Base-by-base conservation (phyloP, 106 monocot species). In the Agapanthus africanus region DNA sequence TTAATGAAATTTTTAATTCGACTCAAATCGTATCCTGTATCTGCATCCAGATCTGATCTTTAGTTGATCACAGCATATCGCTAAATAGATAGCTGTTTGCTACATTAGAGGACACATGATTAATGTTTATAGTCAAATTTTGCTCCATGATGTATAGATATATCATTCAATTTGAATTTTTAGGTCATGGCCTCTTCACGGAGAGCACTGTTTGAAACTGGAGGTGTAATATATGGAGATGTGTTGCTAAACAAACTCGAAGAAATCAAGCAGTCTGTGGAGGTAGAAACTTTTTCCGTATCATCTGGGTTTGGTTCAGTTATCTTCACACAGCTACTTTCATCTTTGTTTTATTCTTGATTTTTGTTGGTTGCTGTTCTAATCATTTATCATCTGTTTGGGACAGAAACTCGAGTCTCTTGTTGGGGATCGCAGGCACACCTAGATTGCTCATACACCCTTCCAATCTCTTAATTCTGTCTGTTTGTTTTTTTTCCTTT, bases 221-320 rank as follows among this genome's bases (percentile, higher is more conserved):
- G 38, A 66, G 60, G 54, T 35, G 41, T 35, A 65, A 40, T 37
- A 27, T 65, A 74, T 60, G 50, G 46, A 26, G 81, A 78, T 8
- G 8, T 79, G 23, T 63, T 84, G 65, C 76, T 86, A 14, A 69
- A 70, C 27, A 84, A 84, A 54, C 71, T 84, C 42, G 80, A 80
- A 57, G 84, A 84, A 74, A 67, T 84, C 19, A 52, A 54, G 35
- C 74, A 68, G 46, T 84, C 80, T 16, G 71, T 77, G 60, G 74
- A 77, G 80, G 80, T 80, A 61, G 25, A 56, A 2, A 57, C 10
- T 54, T 42, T 59, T 33, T 16, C 1, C 18, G 39, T 32, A 9
- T 38, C 11, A 41, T 0, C 11, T 41, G 19, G 22, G 18, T 31
- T 71, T 35, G 26, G 11, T 56, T 46, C 18, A 40, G 8, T 35